Conservation (phyloP, 148 eudicot genomes). For the Pouteria glomerata region DNA sequence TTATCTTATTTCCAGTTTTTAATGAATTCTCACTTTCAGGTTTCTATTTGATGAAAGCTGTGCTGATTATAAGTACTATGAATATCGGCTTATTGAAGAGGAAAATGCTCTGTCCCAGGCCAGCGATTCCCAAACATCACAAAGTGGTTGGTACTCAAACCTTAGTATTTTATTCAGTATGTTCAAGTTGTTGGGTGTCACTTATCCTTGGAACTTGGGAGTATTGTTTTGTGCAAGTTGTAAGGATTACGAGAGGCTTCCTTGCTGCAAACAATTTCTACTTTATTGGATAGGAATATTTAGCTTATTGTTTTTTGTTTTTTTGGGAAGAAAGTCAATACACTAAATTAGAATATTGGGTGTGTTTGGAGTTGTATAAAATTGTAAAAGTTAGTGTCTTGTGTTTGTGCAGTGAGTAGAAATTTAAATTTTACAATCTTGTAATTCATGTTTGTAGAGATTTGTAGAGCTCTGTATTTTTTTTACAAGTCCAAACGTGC, state of each 20-base stretch:
- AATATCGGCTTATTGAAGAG: constrained; percentile 72
- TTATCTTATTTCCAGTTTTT: background rate
- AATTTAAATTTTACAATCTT: no score
- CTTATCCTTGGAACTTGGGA: background rate
- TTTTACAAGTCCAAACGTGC: no score
- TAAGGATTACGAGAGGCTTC: background rate
- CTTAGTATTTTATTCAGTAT: background rate
- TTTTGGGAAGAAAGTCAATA: no score
- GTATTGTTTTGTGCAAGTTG: background rate
- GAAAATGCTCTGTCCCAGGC: constrained; percentile 53
- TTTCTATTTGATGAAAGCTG: constrained; percentile 81
- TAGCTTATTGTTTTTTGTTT: no score
- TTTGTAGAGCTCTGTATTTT: no score
- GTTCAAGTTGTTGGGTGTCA: background rate
- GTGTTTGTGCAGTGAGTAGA: no score
- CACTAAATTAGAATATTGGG: no score
- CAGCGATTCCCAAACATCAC: constrained; percentile 38
- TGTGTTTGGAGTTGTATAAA: no score
- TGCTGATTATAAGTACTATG: constrained; percentile 86
- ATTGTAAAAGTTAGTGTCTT: no score
- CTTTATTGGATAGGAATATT: no score
- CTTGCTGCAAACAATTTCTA: no score
- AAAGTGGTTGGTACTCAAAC: constrained; percentile 41
- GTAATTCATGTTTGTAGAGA: no score
- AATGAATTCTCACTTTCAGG: constrained; percentile 39